Base-by-base conservation (phyloP, 106 monocot genomes). In the Triglochin maritima region DNA sequence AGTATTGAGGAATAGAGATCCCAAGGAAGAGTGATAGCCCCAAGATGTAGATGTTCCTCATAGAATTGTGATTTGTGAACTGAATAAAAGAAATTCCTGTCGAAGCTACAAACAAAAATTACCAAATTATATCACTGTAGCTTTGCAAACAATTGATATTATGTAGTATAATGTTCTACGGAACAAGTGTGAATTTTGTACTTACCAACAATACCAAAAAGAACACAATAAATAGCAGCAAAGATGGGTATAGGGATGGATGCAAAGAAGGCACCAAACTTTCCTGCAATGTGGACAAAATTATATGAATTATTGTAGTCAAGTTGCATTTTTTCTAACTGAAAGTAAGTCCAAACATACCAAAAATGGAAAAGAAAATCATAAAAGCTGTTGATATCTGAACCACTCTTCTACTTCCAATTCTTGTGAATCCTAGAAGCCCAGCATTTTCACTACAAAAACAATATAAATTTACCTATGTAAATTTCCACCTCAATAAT, bases 331-430 rank as follows among this genome's bases (percentile, higher is more conserved):
- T n/a, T 48, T 59, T 49, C 3, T 12, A 55, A 9, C 3, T 12
- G 59, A 3, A 59, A 17, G 41, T 0, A 41, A 29, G 59, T 5
- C 42, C 43, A 62, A 62, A 62, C 62, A 7, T 79, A 87, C 92
- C 93, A 50, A 93, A 84, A 17, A 88, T 89, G 66, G 88, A 83
- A 78, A 93, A 93, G 73, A 93, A 89, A 65, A 93, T 73, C 93
- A 89, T 93, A 75, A 88, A 93, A 46, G 68, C 88, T 15, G 88
- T 77, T 47, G 93, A 88, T 70, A 93, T 80, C 78, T 93, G 86
- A 49, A 88, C 79, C 3, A 86, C 78, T 73, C 93, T 76, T 49
- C 93, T 79, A 67, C 88, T 93, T 65, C 88, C 93, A 15, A 89
- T 61, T 73, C 72, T 64, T 14, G 93, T 89, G 59, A 93, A 63